Evolutionary conservation across 73 alveolate species (phyloP).

Genomic region (Paraurostyla sp.): DNA sequence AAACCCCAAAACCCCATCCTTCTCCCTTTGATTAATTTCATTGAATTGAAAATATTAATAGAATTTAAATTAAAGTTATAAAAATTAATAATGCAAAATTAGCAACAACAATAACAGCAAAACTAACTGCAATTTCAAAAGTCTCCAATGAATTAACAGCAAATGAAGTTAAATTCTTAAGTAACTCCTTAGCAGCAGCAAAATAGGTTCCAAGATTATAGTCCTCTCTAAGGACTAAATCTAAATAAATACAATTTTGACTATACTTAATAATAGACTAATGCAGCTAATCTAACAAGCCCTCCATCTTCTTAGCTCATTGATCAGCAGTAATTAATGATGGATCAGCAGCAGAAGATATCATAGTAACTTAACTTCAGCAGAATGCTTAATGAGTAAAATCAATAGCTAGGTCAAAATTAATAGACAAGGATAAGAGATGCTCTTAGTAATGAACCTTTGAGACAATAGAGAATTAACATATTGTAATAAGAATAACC

Average conservation of each 20-base stretch:
- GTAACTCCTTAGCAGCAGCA: too few relatives aligned
- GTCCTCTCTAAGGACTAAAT: not conserved
- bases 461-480: constrained; percentile 20
- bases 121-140: not conserved
- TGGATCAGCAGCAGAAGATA: not conserved
- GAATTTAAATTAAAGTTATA: not conserved
- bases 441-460: constrained; percentile 16
- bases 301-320: not conserved
- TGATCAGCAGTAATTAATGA: not conserved
- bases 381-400: not conserved
- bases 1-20: constrained; percentile 39
- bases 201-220: not conserved
- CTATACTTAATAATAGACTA: not conserved
- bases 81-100: not conserved
- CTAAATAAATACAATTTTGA: constrained; percentile 4
- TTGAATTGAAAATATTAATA: not conserved
- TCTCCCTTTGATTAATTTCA: too few relatives aligned
- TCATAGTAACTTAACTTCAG: not conserved
- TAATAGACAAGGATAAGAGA: constrained; percentile 14
- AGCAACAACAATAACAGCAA: constrained; percentile 27
- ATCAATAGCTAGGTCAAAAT: not conserved
- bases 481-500: not conserved
- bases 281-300: not conserved
- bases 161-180: not conserved
- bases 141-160: constrained; percentile 20